Evolutionary conservation across 768 basidiomycete genomes (phyloP), one percentile per base, ranked within the genome.

Genomic region (Trametopsis cervina): DNA sequence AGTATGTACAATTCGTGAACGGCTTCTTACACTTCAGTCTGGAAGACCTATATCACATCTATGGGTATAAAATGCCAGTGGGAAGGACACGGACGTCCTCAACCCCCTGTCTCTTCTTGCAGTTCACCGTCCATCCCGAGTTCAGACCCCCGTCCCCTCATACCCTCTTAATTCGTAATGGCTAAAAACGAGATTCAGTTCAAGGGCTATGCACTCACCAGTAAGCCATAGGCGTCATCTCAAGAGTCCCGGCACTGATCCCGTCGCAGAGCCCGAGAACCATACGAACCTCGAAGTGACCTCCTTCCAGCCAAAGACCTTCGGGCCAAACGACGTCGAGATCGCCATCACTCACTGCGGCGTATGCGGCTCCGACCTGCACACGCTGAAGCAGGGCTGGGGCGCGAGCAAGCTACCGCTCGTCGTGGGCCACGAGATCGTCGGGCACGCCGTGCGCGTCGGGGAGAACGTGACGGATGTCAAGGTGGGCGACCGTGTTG

Each of bases 401-500:
- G 68, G 59, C 17, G 49, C 57, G 17, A 49, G 51, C 46, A 53
- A 58, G 54, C 52, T 60, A 1, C 60, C 60, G 5, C 55, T 63
- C 12, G 53, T 63, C 26, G 57, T 60, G 13, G 62, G 60, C 10
- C 78, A 81, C 55, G 78, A 80, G 60, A 78, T 82, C 47, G 69
- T 77, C 41, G 81, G 80, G 3, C 61, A 62, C 4, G 78, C 75
- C 33, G 69, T 69, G 20, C 64, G 69, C 7, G 76, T 85, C 49
- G 80, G 83, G 1, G 60, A 71, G 6, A 69, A 78, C 38, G 80
- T 82, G 38, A 69, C 56, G 4, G 71, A 71, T 43, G 69, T 82
- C 66, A 77, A 79, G 56, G 67, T 74, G 9, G 80, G 81, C 17
- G 75, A 81, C 57, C 60, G 73, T 6, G 81, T 71, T 48, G 81